These are phyloP conservation scores for Metschnikowia shivogae DNA, from an alignment of 805 yeast species.

Conservation along the genomic window DNA sequence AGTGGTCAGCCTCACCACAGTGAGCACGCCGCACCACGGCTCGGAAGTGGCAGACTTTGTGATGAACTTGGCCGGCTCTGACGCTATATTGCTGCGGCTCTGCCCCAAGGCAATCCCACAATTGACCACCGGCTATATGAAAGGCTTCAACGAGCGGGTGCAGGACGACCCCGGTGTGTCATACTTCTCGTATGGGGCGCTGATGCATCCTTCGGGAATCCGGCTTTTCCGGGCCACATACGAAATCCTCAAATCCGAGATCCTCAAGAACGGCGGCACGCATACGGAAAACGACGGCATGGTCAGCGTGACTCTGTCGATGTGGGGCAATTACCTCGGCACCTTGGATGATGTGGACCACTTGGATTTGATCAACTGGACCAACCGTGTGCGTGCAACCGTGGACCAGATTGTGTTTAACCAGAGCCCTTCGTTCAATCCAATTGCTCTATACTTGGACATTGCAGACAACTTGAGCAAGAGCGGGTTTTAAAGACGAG, in stretches of 20 bases:
- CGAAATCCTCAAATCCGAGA: conserved; percentile 45
- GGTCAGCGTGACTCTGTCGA: conserved; percentile 71
- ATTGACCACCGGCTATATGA: conserved; percentile 54
- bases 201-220: conserved; percentile 57
- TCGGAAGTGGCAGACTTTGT: conserved; percentile 76
- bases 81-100: conserved; percentile 14
- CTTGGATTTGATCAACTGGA: conserved; percentile 82
- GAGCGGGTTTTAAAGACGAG: conserved; percentile 45
- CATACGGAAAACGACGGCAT: conserved; percentile 77
- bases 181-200: conserved; percentile 84
- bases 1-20: conserved; percentile 74
- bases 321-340: conserved; percentile 84
- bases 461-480: conserved; percentile 60
- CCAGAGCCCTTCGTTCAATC: conserved; percentile 48
- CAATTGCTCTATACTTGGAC: conserved; percentile 65
- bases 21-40: conserved; percentile 87
- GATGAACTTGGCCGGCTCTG: conserved; percentile 29
- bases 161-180: conserved; percentile 56
- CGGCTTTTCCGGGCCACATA: conserved; percentile 63
- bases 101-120: conserved; percentile 50
- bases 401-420: conserved; percentile 27
- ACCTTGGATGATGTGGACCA: conserved; percentile 78
- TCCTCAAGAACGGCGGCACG: conserved; percentile 18
- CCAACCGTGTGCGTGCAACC: conserved; percentile 45
- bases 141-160: conserved; percentile 50